These are phyloP conservation scores for Amniculicola lignicola DNA, from an alignment of 495 filamentous ascomycete species.

Conservation along the genomic window DNA sequence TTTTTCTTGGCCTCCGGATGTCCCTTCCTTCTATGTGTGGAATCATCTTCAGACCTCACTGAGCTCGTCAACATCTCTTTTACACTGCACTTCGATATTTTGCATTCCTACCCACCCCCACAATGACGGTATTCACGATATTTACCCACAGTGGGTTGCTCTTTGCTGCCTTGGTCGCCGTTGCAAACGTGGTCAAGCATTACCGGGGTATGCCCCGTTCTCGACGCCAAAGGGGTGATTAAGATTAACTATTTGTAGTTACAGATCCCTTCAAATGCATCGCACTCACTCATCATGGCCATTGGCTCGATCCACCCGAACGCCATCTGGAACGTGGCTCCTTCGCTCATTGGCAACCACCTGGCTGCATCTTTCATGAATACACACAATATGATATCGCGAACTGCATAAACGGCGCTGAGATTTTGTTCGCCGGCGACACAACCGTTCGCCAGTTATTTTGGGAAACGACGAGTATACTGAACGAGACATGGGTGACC, in stretches of 20 bases:
- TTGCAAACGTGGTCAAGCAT: neutral
- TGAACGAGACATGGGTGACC: constrained; percentile 45
- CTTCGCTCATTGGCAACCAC: constrained; percentile 55
- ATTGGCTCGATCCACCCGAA: constrained; percentile 50
- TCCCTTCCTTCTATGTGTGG: too few species aligned
- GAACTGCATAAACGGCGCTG: constrained; percentile 46
- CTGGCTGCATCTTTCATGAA: constrained; percentile 56
- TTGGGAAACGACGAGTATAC: constrained; percentile 53
- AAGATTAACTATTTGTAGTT: too few species aligned
- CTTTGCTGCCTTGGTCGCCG: neutral
- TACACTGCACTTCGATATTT: too few species aligned
- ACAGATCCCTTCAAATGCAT: constrained; percentile 55
- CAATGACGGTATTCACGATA: too few species aligned
- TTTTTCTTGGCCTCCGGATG: too few species aligned
- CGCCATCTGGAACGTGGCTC: neutral
- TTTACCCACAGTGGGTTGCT: too few species aligned
- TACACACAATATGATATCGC: constrained; percentile 50
- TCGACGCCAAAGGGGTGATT: too few species aligned
- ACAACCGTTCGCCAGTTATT: constrained; percentile 58
- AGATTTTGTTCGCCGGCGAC: constrained; percentile 59
- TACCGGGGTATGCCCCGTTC: too few species aligned
- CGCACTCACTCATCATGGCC: constrained; percentile 51
- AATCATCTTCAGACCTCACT: too few species aligned
- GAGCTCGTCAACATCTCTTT: too few species aligned
- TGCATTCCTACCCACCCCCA: too few species aligned